phyloP scores from a whole-genome alignment of 192 early-diverging fungal genomes.

The Coemansia sp. region DNA sequence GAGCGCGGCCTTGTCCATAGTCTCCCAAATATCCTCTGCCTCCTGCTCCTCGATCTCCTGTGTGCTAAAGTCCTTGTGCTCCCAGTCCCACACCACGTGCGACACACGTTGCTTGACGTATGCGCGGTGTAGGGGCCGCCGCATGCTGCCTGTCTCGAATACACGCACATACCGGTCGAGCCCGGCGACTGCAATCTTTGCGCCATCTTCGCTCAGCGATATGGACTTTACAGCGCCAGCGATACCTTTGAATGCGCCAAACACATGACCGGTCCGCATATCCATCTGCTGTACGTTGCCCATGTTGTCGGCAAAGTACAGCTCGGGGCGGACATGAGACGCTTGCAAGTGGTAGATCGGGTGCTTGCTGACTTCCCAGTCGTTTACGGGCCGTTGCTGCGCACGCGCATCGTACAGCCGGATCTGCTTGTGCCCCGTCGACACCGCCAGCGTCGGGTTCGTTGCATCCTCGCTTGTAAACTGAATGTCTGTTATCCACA shows the following conservation, averaged over 20 bases:
- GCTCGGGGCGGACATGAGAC: constrained; percentile 56
- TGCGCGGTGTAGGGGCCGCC: constrained; percentile 60
- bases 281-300: constrained; percentile 63
- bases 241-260: constrained; percentile 66
- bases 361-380: constrained; percentile 66
- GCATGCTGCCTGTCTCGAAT: constrained; percentile 60
- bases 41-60: constrained; percentile 54
- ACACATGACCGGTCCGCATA: constrained; percentile 56
- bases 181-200: constrained; percentile 62
- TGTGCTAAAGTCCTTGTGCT: constrained; percentile 28
- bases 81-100: constrained; percentile 64
- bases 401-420: constrained; percentile 80
- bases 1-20: constrained; percentile 39
- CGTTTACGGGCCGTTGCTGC: constrained; percentile 66
- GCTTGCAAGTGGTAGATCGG: constrained; percentile 60
- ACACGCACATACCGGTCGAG: constrained; percentile 79
- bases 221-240: constrained; percentile 43
- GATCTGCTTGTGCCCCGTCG: constrained; percentile 74
- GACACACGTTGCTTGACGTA: constrained; percentile 80
- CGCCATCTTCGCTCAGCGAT: constrained; percentile 57
- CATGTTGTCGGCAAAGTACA: constrained; percentile 66
- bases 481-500: constrained; percentile 85
- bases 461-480: constrained; percentile 59
- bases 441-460: constrained; percentile 58
- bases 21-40: constrained; percentile 69